Conservation (phyloP, 192 early-diverging fungal species). For the Chytriomyces sp. region DNA sequence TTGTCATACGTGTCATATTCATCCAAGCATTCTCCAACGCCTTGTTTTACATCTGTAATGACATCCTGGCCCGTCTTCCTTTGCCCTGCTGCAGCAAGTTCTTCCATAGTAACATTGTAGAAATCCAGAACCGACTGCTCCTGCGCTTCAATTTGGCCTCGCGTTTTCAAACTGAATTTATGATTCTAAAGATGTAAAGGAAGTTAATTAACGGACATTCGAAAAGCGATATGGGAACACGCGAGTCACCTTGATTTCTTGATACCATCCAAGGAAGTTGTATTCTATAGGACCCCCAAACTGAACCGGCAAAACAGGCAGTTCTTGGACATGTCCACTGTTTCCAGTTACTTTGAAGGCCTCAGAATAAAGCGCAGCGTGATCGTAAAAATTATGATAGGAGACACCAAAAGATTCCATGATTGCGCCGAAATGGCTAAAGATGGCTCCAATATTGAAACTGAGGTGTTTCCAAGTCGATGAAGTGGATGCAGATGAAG, state of each 20-base stretch:
- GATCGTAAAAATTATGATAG: neutral
- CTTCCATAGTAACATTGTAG: neutral
- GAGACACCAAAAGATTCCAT: conserved; percentile 3
- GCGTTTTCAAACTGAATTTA: neutral
- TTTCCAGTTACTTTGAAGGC: neutral
- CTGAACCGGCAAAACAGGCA: neutral
- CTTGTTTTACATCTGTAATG: too few species aligned
- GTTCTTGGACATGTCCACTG: too few species aligned
- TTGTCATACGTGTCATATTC: too few species aligned
- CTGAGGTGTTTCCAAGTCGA: neutral
- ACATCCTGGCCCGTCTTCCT: too few species aligned
- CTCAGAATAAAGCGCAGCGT: neutral
- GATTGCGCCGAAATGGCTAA: conserved; percentile 12
- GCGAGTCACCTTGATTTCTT: neutral
- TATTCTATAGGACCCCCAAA: neutral
- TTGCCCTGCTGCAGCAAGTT: neutral
- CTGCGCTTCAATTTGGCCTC: neutral
- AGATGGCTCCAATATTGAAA: neutral
- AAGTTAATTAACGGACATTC: too few species aligned
- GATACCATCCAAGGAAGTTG: neutral
- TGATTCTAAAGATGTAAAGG: neutral
- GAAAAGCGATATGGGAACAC: neutral
- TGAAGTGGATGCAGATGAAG: neutral
- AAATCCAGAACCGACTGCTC: neutral
- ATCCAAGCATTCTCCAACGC: too few species aligned